Evolutionary conservation across 192 early-diverging fungal genomes (phyloP).

Genomic region (Coemansia sp.): DNA sequence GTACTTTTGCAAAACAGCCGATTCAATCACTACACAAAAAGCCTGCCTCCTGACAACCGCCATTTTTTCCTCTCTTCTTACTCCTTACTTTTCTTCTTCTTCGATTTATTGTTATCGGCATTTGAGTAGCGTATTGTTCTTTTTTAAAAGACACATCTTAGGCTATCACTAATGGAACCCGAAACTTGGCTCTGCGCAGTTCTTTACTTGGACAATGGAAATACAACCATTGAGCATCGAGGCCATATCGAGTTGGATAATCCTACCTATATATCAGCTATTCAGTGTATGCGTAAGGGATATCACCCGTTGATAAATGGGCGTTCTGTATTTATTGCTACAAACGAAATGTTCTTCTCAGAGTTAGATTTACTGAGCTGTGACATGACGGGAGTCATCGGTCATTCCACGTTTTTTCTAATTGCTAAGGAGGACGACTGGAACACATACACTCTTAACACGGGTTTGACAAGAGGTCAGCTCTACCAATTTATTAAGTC

Average conservation of each 20-base stretch:
- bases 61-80: neutral
- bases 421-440: neutral
- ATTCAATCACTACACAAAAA: neutral
- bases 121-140: neutral
- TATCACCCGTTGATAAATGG: neutral
- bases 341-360: neutral
- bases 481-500: neutral
- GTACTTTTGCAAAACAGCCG: too few relatives aligned
- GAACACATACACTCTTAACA: neutral
- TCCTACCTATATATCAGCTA: neutral
- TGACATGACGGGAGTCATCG: neutral
- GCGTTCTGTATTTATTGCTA: neutral
- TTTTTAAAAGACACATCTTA: neutral
- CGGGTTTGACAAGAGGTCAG: neutral
- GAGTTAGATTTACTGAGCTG: neutral
- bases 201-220: neutral
- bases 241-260: neutral
- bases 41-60: neutral
- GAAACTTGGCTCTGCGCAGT: neutral
- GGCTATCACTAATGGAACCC: neutral
- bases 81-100: neutral
- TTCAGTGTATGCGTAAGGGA: neutral
- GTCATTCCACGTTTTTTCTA: neutral
- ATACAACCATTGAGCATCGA: neutral
- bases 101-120: neutral